Evolutionary conservation across 1,284 basidiomycete genomes (phyloP).

Genomic region (Boletus semigastroideus): DNA sequence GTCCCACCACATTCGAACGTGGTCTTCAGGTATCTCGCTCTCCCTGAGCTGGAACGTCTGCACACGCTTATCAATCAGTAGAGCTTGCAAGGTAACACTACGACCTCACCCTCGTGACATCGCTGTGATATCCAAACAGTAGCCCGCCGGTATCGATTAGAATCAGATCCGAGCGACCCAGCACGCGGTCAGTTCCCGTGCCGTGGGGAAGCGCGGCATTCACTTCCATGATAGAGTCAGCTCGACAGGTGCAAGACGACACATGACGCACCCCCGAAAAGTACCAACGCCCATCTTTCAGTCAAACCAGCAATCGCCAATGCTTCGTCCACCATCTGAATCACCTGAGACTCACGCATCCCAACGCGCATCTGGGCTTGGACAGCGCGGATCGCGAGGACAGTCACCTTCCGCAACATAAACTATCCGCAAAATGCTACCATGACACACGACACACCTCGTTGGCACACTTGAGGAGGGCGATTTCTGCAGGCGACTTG

Average conservation of each 20-base stretch:
- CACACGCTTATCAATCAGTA: not conserved
- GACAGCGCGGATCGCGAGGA: slow-evolving; percentile 71
- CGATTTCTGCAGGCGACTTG: slow-evolving; percentile 71
- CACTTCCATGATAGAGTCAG: slow-evolving; percentile 43
- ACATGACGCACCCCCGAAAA: slow-evolving; percentile 69
- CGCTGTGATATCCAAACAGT: slow-evolving; percentile 74
- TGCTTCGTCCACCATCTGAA: slow-evolving; percentile 53
- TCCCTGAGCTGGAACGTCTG: slow-evolving; percentile 70
- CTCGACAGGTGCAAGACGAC: not conserved
- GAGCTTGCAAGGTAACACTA: not conserved
- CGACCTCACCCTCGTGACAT: slow-evolving; percentile 69
- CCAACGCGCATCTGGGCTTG: slow-evolving; percentile 64
- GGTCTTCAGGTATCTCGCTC: slow-evolving; percentile 54
- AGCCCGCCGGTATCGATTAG: slow-evolving; percentile 77
- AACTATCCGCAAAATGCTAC: slow-evolving; percentile 4
- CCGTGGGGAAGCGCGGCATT: slow-evolving; percentile 87
- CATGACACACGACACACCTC: slow-evolving; percentile 49
- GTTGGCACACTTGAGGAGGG: slow-evolving; percentile 75
- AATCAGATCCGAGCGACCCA: slow-evolving; percentile 61
- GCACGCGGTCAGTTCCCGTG: slow-evolving; percentile 62
- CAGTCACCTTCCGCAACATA: slow-evolving; percentile 56
- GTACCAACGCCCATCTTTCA: slow-evolving; percentile 59
- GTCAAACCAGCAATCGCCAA: slow-evolving; percentile 58
- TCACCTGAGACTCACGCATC: slow-evolving; percentile 72
- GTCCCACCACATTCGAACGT: slow-evolving; percentile 63